Evolutionary conservation across 1,284 basidiomycete species (phyloP), one percentile per base, ranked within the genome.

Genomic region (Hypsizygus ulmarius): DNA sequence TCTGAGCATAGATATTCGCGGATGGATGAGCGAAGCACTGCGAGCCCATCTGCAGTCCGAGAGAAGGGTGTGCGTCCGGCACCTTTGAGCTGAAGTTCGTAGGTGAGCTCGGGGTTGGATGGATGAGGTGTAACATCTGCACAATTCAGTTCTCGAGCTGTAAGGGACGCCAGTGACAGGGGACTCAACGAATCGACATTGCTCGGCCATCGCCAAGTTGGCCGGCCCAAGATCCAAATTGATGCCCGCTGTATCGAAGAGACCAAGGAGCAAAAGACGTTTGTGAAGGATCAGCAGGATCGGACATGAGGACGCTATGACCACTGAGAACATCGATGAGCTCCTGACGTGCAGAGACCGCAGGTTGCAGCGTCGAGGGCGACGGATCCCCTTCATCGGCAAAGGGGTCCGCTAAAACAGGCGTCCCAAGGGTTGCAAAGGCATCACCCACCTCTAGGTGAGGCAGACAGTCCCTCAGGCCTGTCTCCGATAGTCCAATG

Each of bases 141-240:
- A 33, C 18, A 33, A 43, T 45, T 34, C 27, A 28, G 2, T 38
- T 7, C 45, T 33, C 3, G n/a, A 5, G 15, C 39, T 9, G 21
- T 11, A 10, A 27, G 6, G 39, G 37, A 10, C 35, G 44, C 18
- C 11, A 14, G 7, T 9, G 28, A 39, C 16, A 29, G 25, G 27
- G 42, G 3, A 63, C 59, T 75, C 77, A 62, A 90, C 90, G 65
- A 43, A 99, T 78, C 7, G 90, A 90, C 25, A 94, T 89, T 0
- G 96, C 96, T 11, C 96, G 80, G 0, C 96, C 96, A 61, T 99
- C 96, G 7, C 96, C 96, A 2, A 99, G 78, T 66, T 98, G 96
- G n/a, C 94, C 93, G 1, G 96, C 96, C 87, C 90, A 98, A 3
- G 64, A 69, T 1, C 94, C 96, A 60, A 98, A 98, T 64, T 98